Evolutionary conservation across 2,329 filamentous ascomycete genomes (phyloP).

Genomic region (Davidsoniella eucalypti): DNA sequence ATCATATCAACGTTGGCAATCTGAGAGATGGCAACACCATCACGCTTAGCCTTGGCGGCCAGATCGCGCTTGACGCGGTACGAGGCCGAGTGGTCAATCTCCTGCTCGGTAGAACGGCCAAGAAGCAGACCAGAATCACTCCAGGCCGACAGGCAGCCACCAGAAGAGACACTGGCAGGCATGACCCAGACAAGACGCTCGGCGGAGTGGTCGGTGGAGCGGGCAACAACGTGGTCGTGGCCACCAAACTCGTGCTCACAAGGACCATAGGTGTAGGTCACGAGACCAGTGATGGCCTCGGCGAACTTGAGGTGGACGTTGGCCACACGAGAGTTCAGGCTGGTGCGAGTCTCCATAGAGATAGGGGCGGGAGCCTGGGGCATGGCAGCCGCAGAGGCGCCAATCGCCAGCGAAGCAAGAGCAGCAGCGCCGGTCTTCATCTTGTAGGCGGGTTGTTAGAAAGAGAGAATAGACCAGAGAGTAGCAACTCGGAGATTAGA

Average conservation of each 20-base stretch:
- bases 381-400: conserved; percentile 9
- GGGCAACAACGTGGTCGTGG: conserved; percentile 14
- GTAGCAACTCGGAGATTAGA: not conserved
- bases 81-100: conserved; percentile 13
- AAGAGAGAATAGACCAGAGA: not conserved
- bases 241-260: conserved; percentile 13
- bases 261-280: conserved; percentile 15
- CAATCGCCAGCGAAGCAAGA: conserved; percentile 9
- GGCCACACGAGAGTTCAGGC: conserved; percentile 10
- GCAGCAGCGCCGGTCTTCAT: conserved; percentile 11
- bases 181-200: conserved; percentile 16
- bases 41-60: conserved; percentile 15
- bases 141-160: conserved; percentile 27
- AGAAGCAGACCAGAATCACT: conserved; percentile 15
- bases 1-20: conserved; percentile 20
- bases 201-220: conserved; percentile 14
- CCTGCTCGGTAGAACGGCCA: conserved; percentile 19
- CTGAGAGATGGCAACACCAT: conserved; percentile 31
- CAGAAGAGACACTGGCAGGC: conserved; percentile 16
- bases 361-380: conserved; percentile 8
- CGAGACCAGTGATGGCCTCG: conserved; percentile 12
- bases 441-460: not conserved
- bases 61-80: conserved; percentile 3
- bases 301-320: conserved; percentile 16
- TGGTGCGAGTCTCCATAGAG: conserved; percentile 11